These are phyloP conservation scores for Auricularia sp. DNA, from an alignment of 768 basidiomycete species.

Conservation along the genomic window DNA sequence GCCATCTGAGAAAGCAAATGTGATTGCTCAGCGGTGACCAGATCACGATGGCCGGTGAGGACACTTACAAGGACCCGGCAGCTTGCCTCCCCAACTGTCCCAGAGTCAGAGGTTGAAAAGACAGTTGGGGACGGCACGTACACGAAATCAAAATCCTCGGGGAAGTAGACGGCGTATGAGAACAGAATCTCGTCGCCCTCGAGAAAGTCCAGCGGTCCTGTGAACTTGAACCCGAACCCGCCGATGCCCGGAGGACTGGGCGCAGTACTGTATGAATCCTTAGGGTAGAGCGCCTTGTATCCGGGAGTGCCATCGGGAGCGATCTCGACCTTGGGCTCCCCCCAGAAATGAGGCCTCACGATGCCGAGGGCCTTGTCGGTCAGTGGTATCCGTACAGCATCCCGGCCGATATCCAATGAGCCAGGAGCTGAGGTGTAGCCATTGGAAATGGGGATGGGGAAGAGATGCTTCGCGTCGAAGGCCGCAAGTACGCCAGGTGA, in stretches of 20 bases:
- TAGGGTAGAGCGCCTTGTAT: slow-evolving; percentile 44
- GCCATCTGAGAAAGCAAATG: slow-evolving; percentile 20
- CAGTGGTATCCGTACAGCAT: neutral
- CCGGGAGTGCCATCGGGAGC: slow-evolving; percentile 39
- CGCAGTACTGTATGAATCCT: slow-evolving; percentile 45
- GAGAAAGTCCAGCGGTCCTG: slow-evolving; percentile 10
- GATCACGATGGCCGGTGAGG: neutral
- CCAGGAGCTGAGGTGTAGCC: neutral
- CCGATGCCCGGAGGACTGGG: slow-evolving; percentile 33
- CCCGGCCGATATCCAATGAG: neutral
- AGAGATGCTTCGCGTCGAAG: neutral
- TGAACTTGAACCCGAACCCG: slow-evolving; percentile 67
- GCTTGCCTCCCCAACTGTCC: slow-evolving; percentile 51
- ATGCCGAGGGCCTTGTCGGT: neutral
- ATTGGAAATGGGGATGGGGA: neutral
- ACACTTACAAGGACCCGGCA: slow-evolving; percentile 36
- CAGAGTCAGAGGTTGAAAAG: neutral
- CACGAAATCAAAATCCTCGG: slow-evolving; percentile 45
- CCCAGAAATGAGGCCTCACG: neutral
- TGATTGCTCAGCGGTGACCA: too few relatives aligned
- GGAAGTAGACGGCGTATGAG: slow-evolving; percentile 52
- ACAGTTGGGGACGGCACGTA: neutral
- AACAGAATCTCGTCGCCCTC: slow-evolving; percentile 42
- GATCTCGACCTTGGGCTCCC: neutral
- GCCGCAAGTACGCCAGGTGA: neutral